These are phyloP conservation scores for Orbilia ellipsospora DNA, from an alignment of 2,329 filamentous ascomycete genomes.

Conservation along the genomic window DNA sequence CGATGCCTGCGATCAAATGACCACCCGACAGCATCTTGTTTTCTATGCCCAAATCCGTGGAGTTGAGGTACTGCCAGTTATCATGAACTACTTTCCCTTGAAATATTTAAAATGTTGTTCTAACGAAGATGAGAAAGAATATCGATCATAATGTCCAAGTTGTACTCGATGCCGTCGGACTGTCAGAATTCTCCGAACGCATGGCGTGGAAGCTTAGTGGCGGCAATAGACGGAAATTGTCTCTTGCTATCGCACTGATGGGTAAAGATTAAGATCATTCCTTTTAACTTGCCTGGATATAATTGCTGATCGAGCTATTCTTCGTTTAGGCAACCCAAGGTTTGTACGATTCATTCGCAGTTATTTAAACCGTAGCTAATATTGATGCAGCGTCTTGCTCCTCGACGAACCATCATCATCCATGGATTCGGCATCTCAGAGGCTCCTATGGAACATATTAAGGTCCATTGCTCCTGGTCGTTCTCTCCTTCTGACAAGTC, in stretches of 20 bases:
- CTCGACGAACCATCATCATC: conserved; percentile 90
- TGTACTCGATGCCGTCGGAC: conserved; percentile 82
- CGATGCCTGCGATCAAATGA: conserved; percentile 90
- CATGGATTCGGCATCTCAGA: conserved; percentile 89
- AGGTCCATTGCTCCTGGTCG: conserved; percentile 78
- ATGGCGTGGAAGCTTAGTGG: conserved; percentile 85
- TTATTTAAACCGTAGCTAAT: background rate
- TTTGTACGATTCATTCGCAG: background rate
- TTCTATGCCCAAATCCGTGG: conserved; percentile 91
- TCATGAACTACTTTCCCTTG: background rate
- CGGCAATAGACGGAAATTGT: conserved; percentile 93
- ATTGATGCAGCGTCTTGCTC: conserved; percentile 73
- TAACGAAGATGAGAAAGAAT: conserved; percentile 62
- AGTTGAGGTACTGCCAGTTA: conserved; percentile 65
- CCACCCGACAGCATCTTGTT: conserved; percentile 82
- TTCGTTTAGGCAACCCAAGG: conserved; percentile 37
- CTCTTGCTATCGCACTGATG: conserved; percentile 88
- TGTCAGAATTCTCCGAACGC: conserved; percentile 75
- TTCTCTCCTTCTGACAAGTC: conserved; percentile 88
- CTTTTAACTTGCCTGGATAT: background rate
- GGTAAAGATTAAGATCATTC: conserved; percentile 69
- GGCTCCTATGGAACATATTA: conserved; percentile 91
- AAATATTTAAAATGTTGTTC: background rate
- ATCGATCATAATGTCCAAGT: conserved; percentile 80
- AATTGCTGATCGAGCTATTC: conserved; percentile 1